These are phyloP conservation scores for Raphanus raphanistrum DNA, from an alignment of 345 rosid species.

Conservation along the genomic window DNA sequence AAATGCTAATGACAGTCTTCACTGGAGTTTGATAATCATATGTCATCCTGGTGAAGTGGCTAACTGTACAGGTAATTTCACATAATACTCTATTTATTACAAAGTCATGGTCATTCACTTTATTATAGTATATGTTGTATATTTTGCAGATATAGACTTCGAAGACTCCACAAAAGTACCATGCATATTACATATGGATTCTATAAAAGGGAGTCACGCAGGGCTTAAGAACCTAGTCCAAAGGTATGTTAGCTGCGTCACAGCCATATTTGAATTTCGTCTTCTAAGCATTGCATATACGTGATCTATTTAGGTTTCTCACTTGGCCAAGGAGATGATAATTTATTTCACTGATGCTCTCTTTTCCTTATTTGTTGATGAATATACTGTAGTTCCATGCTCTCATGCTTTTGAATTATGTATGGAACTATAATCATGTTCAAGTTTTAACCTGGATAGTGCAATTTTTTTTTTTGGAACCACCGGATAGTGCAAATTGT, in stretches of 20 bases:
- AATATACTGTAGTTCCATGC: constrained; percentile 15
- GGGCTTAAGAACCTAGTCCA: constrained; percentile 93
- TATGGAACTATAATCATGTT: constrained; percentile 7
- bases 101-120: constrained; percentile 13
- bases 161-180: constrained; percentile 60
- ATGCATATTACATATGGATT: constrained; percentile 96
- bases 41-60: constrained; percentile 94
- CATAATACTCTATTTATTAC: constrained; percentile 8
- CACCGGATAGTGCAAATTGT: constrained; percentile 2
- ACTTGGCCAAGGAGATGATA: constrained; percentile 6
- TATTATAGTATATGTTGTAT: constrained; percentile 13
- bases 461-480: background rate
- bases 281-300: constrained; percentile 20
- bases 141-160: constrained; percentile 56
- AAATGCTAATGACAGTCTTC: constrained; percentile 62
- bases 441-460: background rate
- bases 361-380: background rate
- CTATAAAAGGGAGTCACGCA: constrained; percentile 93
- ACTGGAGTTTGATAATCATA: constrained; percentile 93
- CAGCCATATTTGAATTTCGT: background rate
- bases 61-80: constrained; percentile 57
- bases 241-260: constrained; percentile 55
- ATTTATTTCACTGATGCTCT: constrained; percentile 5
- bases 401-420: background rate
- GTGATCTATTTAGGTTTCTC: constrained; percentile 1